Percentiles rank a stretch among this genome's conserved stretches.
Conservation (phyloP, 2,329 filamentous ascomycete genomes). For the Gliomastix tumulicola region DNA sequence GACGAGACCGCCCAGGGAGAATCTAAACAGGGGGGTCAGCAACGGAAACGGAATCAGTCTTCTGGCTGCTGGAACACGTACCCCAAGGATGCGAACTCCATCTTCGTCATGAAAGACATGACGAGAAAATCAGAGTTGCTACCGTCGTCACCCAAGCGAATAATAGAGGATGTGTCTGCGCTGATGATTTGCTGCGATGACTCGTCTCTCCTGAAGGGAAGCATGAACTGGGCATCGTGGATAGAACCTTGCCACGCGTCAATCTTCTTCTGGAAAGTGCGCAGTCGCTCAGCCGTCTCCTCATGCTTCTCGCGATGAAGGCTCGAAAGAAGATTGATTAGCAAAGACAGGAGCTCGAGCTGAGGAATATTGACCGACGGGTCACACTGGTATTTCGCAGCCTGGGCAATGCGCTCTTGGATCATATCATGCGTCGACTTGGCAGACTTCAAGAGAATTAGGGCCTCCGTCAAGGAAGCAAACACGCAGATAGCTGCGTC, state of each 20-base stretch:
- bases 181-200: constrained; percentile 45
- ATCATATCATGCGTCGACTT: constrained; percentile 62
- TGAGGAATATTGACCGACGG: constrained; percentile 57
- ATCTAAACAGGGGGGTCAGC: too few relatives aligned
- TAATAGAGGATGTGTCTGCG: constrained; percentile 46
- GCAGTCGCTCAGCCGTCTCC: constrained; percentile 51
- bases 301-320: constrained; percentile 56
- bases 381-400: constrained; percentile 63
- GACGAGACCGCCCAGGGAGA: constrained; percentile 47
- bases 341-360: constrained; percentile 56
- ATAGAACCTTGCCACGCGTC: constrained; percentile 44
- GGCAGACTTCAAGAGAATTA: constrained; percentile 59
- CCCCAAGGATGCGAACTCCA: constrained; percentile 49
- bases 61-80: constrained; percentile 23
- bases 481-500: constrained; percentile 61
- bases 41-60: neutral
- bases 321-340: constrained; percentile 64
- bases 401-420: constrained; percentile 67
- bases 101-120: constrained; percentile 53
- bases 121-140: constrained; percentile 47
- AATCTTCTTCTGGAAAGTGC: constrained; percentile 52
- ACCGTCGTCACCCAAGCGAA: constrained; percentile 37
- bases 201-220: constrained; percentile 48
- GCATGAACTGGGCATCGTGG: constrained; percentile 37
- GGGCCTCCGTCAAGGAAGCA: constrained; percentile 60